Evolutionary conservation across 2,329 filamentous ascomycete species (phyloP).

Genomic region (Alternaria dauci): DNA sequence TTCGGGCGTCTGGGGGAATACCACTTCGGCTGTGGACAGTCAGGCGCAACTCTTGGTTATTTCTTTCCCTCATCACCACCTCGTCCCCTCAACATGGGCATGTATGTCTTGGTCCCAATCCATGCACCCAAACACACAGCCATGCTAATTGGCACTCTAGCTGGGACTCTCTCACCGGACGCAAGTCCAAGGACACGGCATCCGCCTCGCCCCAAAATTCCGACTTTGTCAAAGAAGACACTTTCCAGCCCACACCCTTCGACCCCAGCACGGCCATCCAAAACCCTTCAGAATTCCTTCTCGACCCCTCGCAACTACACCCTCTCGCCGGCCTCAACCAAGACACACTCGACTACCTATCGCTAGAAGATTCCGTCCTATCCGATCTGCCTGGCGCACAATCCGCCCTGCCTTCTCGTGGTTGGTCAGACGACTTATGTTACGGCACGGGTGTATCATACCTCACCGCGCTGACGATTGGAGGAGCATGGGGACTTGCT

Average conservation of each 20-base stretch:
- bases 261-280: constrained; percentile 73
- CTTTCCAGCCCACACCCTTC: constrained; percentile 67
- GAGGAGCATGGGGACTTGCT: constrained; percentile 89
- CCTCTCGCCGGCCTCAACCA: constrained; percentile 92
- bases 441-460: constrained; percentile 97
- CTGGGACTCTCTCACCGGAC: constrained; percentile 68
- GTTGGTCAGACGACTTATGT: constrained; percentile 97
- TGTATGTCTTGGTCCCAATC: constrained; percentile 33
- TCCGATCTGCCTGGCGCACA: constrained; percentile 85
- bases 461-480: constrained; percentile 81
- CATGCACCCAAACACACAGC: neutral
- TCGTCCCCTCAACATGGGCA: constrained; percentile 44
- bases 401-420: constrained; percentile 90
- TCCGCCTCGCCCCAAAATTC: constrained; percentile 46
- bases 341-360: constrained; percentile 92
- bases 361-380: constrained; percentile 88
- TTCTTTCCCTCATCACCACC: constrained; percentile 24
- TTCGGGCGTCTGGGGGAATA: constrained; percentile 30
- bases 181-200: constrained; percentile 61
- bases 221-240: constrained; percentile 51
- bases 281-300: constrained; percentile 88
- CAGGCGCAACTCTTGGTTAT: constrained; percentile 27
- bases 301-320: constrained; percentile 89
- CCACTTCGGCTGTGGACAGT: constrained; percentile 25
- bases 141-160: constrained; percentile 25